These are phyloP conservation scores for Aeminium ludgeri DNA, from an alignment of 495 filamentous ascomycete genomes.

Conservation along the genomic window DNA sequence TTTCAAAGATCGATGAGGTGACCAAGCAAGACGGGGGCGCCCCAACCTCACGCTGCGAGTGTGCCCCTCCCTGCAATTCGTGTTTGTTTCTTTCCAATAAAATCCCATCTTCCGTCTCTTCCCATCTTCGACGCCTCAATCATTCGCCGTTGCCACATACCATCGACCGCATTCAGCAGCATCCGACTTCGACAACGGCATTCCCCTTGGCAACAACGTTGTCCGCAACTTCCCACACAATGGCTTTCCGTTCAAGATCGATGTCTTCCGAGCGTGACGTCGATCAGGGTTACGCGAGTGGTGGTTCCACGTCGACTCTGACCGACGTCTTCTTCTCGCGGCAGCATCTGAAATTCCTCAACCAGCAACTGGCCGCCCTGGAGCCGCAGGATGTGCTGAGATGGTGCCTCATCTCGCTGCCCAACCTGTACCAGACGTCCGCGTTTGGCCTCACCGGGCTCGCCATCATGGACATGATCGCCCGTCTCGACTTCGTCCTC, in stretches of 20 bases:
- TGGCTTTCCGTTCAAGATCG: conserved; percentile 6
- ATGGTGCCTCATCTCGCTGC: conserved; percentile 84
- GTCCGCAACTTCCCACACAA: background rate
- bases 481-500: conserved; percentile 41
- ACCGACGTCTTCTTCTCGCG: conserved; percentile 75
- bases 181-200: no score
- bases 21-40: no score
- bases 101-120: no score
- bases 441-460: conserved; percentile 91
- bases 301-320: conserved; percentile 41
- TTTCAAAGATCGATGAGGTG: no score
- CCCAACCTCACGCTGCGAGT: no score
- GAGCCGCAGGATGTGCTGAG: conserved; percentile 71
- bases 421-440: conserved; percentile 88
- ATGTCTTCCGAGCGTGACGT: conserved; percentile 13
- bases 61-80: no score
- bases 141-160: no score
- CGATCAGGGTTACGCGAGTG: conserved; percentile 86
- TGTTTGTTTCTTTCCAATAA: no score
- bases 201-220: no score
- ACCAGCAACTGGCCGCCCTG: conserved; percentile 69
- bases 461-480: conserved; percentile 87
- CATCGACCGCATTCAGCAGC: no score
- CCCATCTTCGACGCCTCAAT: no score
- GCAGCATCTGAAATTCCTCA: conserved; percentile 76